Percentiles rank a stretch among this genome's conserved stretches.
Evolutionary conservation across 202 grass and related monocot genomes (phyloP).

Genomic region (Panicum virgatum): DNA sequence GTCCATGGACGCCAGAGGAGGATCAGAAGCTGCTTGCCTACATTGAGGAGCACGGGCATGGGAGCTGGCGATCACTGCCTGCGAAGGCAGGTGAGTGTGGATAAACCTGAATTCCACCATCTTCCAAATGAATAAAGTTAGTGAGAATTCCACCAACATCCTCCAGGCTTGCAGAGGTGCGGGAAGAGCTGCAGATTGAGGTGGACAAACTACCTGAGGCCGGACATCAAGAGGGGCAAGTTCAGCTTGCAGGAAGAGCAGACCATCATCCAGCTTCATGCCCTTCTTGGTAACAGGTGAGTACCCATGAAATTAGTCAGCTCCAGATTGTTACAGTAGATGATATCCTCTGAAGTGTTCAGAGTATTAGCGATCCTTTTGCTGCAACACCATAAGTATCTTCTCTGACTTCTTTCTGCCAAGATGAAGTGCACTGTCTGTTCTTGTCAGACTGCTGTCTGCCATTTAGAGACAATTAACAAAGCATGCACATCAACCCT

Average conservation of each 20-base stretch:
- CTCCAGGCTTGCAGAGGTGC: slow-evolving; percentile 85
- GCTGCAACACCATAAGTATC: not conserved
- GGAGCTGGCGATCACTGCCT: slow-evolving; percentile 93
- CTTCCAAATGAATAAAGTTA: slow-evolving; percentile 24
- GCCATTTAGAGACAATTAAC: slow-evolving; percentile 24
- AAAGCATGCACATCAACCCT: slow-evolving; percentile 29
- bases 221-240: slow-evolving; percentile 95
- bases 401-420: slow-evolving; percentile 11
- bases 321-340: slow-evolving; percentile 23
- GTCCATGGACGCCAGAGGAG: slow-evolving; percentile 87
- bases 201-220: slow-evolving; percentile 93
- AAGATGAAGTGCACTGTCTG: slow-evolving; percentile 41
- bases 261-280: slow-evolving; percentile 89
- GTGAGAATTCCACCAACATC: slow-evolving; percentile 27
- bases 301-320: not conserved
- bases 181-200: slow-evolving; percentile 92
- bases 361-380: slow-evolving; percentile 17
- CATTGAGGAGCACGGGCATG: slow-evolving; percentile 91
- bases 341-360: slow-evolving; percentile 10
- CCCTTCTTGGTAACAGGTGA: slow-evolving; percentile 89
- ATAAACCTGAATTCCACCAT: slow-evolving; percentile 33
- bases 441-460: slow-evolving; percentile 36
- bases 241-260: slow-evolving; percentile 97
- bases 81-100: slow-evolving; percentile 73
- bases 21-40: slow-evolving; percentile 97